Evolutionary conservation across 2,329 filamentous ascomycete genomes (phyloP), one percentile per base, ranked within the genome.

Genomic region (Trichoderma lentiforme): DNA sequence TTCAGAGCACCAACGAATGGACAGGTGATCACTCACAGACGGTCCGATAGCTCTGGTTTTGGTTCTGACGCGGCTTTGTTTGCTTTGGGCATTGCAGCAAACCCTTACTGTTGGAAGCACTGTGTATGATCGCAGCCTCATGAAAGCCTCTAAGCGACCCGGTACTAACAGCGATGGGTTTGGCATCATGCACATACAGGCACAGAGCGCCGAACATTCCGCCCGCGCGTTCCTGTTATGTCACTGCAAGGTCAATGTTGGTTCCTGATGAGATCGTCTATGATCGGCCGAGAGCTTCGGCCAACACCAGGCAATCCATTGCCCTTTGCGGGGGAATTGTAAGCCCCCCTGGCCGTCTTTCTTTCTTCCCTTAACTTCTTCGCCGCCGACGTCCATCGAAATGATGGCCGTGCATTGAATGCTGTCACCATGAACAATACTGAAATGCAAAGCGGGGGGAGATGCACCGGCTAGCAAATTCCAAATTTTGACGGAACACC

Each of bases 31-130:
- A 68, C 64, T 43, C 39, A 58, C 64, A 69, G 71, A 69, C 71
- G 71, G 71, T 68, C 71, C 71, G 71, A 72, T 72, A 72, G 18
- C 70, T 69, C 26, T 57, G 34, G 51, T 47, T 26, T 24, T 60
- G 57, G n/a, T 26, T 57, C 24, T 57, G 53, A 51, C 47, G 26
- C 30, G 34, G 63, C 63, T 51, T 66, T 51, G 66, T 47, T 14
- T 61, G 66, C 56, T n/a, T 36, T 28, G n/a, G 66, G 1, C 26
- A 4, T 12, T 61, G 56, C 67, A 60, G 51, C 51, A 32, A 51
- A 62, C 67, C 26, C 18, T 62, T 28, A 70, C 53, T 60, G 53
- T 58, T 43, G 51, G 61, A n/a, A 28, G 28, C 61, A 66, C 69
- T 65, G 47, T 70, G 61, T 53, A 36, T 70, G 67, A 62, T 51